Conservation (phyloP, 2,329 filamentous ascomycete species). For the Aspergillus ochraceoroseus region DNA sequence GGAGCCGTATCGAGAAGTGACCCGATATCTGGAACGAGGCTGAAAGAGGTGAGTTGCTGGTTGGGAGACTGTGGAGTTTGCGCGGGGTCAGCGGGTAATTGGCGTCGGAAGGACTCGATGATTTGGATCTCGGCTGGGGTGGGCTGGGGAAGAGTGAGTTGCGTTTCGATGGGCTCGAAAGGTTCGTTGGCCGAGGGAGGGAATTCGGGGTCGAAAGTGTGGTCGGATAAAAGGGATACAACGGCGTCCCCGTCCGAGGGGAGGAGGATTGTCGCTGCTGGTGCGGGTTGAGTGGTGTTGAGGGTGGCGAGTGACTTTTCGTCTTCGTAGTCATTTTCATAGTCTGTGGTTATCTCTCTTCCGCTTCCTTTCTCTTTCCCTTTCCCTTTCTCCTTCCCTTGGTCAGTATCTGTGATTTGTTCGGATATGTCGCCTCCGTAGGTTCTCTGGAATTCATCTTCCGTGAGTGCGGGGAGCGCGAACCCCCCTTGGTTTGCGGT, state of each 20-base stretch:
- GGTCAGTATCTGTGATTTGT: neutral
- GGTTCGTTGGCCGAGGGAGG: conserved; percentile 23
- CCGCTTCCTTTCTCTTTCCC: conserved; percentile 15
- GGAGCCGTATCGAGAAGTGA: conserved; percentile 28
- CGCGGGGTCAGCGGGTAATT: conserved; percentile 10
- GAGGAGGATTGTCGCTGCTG: conserved; percentile 8
- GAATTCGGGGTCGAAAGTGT: conserved; percentile 31
- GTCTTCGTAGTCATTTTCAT: neutral
- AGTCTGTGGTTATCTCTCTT: neutral
- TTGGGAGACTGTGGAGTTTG: conserved; percentile 10
- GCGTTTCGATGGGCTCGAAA: conserved; percentile 22
- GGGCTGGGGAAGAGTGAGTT: conserved; percentile 22
- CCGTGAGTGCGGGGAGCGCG: conserved; percentile 17
- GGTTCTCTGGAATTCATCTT: conserved; percentile 24
- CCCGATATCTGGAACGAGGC: conserved; percentile 35
- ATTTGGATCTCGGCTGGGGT: conserved; percentile 27
- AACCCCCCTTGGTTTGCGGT: conserved; percentile 16
- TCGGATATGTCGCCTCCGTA: conserved; percentile 11
- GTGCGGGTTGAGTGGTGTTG: neutral
- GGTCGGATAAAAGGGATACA: conserved; percentile 36
- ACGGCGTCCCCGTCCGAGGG: conserved; percentile 42
- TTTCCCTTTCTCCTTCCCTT: conserved; percentile 14
- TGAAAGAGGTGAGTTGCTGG: conserved; percentile 26
- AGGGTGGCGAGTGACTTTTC: conserved; percentile 1
- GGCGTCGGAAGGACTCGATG: conserved; percentile 32